These are phyloP conservation scores for Chamaecrista fasciculata DNA, from an alignment of 306 rosid species.

Conservation along the genomic window DNA sequence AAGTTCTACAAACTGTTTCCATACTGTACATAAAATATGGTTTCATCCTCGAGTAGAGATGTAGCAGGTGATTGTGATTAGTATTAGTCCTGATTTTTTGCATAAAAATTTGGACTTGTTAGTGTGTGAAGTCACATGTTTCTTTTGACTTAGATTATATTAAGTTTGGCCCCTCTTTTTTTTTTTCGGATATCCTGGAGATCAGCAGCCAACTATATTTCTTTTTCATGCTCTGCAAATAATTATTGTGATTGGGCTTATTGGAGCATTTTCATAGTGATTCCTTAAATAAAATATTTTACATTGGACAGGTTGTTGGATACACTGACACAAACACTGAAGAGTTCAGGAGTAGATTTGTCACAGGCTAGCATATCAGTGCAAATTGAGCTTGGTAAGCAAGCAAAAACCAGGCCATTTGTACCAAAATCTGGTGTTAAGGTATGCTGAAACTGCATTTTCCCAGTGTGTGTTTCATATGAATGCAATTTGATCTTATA, in stretches of 20 bases:
- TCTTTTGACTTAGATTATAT: background rate
- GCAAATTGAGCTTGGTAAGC: constrained; percentile 86
- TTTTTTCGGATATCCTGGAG: background rate
- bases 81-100: background rate
- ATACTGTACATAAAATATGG: background rate
- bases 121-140: no score
- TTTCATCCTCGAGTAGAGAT: background rate
- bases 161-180: background rate
- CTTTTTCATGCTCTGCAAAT: background rate
- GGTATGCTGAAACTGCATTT: constrained; percentile 43
- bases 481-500: background rate
- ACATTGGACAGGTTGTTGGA: constrained; percentile 67
- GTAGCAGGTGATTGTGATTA: constrained; percentile 6
- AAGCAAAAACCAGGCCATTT: constrained; percentile 41
- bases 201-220: background rate
- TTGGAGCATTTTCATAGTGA: constrained; percentile 15
- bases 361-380: constrained; percentile 92
- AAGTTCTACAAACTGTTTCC: background rate
- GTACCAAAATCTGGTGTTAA: constrained; percentile 46
- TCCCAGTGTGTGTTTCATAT: background rate
- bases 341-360: constrained; percentile 94
- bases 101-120: no score
- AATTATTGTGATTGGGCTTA: background rate
- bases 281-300: constrained; percentile 15
- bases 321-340: constrained; percentile 84